These are phyloP conservation scores for Phytophthora sp. DNA, from an alignment of 352 stramenopile genomes.

Conservation along the genomic window DNA sequence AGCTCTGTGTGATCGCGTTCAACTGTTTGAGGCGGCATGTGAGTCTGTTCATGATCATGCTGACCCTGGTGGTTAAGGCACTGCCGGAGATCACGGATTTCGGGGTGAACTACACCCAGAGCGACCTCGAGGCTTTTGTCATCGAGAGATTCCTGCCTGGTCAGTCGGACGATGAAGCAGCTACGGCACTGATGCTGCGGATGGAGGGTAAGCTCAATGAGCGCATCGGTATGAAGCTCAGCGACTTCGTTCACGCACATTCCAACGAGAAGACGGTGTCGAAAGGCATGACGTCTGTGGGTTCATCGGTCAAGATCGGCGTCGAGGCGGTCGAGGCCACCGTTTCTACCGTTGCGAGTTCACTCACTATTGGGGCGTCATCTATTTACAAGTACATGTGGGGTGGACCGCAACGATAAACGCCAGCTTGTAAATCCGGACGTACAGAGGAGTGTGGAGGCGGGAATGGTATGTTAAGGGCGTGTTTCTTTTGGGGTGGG, in stretches of 20 bases:
- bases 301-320: constrained; percentile 83
- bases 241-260: constrained; percentile 87
- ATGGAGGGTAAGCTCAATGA: constrained; percentile 91
- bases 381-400: constrained; percentile 90
- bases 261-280: constrained; percentile 87
- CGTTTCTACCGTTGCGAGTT: constrained; percentile 81
- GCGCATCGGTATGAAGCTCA: constrained; percentile 85
- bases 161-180: constrained; percentile 83
- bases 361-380: constrained; percentile 72
- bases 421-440: constrained; percentile 17
- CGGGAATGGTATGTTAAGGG: constrained; percentile 9
- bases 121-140: constrained; percentile 82
- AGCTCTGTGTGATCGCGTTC: constrained; percentile 87
- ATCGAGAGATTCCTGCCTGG: constrained; percentile 84
- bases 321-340: constrained; percentile 76
- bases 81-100: constrained; percentile 89
- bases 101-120: constrained; percentile 85
- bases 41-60: constrained; percentile 89
- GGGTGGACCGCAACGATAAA: constrained; percentile 44
- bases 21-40: constrained; percentile 88
- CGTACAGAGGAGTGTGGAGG: constrained; percentile 18
- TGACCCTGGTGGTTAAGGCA: constrained; percentile 82
- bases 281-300: constrained; percentile 80
- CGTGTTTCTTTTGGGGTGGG: constrained; percentile 21
- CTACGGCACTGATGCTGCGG: constrained; percentile 77